Evolutionary conservation across 169 alveolate species (phyloP).

Genomic region (Babesia bovis): DNA sequence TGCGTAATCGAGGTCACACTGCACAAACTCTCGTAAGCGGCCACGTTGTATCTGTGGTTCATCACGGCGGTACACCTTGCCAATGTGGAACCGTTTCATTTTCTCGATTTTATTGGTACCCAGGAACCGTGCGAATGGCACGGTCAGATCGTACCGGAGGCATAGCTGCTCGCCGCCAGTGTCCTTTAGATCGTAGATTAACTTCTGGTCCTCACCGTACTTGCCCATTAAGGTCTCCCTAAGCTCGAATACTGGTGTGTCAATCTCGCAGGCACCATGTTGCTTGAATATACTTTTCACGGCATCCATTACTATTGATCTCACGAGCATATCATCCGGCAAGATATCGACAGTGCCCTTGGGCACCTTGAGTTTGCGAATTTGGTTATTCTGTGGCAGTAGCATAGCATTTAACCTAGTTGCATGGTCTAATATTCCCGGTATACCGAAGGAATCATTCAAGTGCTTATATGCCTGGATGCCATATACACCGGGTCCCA

Average conservation of each 20-base stretch:
- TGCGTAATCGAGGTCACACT: constrained; percentile 96
- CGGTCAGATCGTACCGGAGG: constrained; percentile 95
- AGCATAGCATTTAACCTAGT: constrained; percentile 25
- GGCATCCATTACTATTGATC: constrained; percentile 84
- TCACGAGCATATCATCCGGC: constrained; percentile 90
- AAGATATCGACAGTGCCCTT: constrained; percentile 93
- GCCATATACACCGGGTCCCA: constrained; percentile 5
- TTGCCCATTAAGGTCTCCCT: constrained; percentile 93
- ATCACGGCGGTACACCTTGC: constrained; percentile 97
- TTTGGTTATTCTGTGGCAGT: constrained; percentile 71
- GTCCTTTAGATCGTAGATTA: constrained; percentile 94
- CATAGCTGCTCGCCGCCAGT: constrained; percentile 97
- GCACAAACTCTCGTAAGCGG: constrained; percentile 94
- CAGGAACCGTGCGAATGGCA: constrained; percentile 94
- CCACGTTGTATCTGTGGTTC: constrained; percentile 95
- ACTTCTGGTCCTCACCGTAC: constrained; percentile 95
- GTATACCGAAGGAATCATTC: constrained; percentile 14
- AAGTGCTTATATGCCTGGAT: constrained; percentile 3
- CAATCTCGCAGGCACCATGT: constrained; percentile 96
- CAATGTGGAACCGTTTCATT: constrained; percentile 92
- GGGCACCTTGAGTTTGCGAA: constrained; percentile 87
- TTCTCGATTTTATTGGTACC: constrained; percentile 85
- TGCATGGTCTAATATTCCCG: constrained; percentile 23
- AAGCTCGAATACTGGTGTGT: constrained; percentile 97
- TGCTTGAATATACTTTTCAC: constrained; percentile 85